Base-by-base conservation (phyloP, 495 filamentous ascomycete genomes). In the Aspergillus cristatus region DNA sequence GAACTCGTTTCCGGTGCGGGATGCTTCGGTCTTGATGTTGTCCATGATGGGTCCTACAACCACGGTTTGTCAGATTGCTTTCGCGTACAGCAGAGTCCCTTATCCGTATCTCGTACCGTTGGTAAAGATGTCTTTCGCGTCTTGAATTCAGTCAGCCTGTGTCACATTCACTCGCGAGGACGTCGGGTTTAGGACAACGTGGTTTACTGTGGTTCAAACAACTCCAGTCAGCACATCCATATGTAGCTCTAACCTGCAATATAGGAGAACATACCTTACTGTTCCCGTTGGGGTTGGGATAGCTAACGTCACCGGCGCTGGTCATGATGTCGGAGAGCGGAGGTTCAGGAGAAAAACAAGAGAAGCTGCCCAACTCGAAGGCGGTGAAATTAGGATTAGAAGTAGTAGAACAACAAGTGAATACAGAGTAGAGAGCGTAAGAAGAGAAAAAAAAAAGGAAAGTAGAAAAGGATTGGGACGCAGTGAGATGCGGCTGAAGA, bases 1-100 rank as follows among this genome's bases (percentile, higher is more conserved):
- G 47, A 94, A 72, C 66, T 94, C 86, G 45, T 67, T 62, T 35
- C 68, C 57, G 35, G 86, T 86, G 65, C 82, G 84, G 43, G 74
- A 71, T 34, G 65, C 63, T 57, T 93, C 75, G 45, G 80, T 70
- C 60, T 82, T 84, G 58, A 86, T 73, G 48, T 76, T 83, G 58
- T 88, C 75, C 39, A 81, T 83, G 35, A 91, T 66, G 22, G 86
- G 82, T 39, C 82, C 86, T 87, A 31, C 49, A 14, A 36, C 31
- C 25, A 32, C 17, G 13, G 29, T 30, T 37, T 34, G 52, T 34
- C 46, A 28, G 14, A 18, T 35, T 22, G 7, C n/a, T n/a, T n/a
- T n/a, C n/a, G n/a, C n/a, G n/a, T n/a, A n/a, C n/a, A n/a, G n/a
- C n/a, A n/a, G n/a, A 25, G 14, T 7, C 1, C 7, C n/a, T 14